Conservation (phyloP, 1,284 basidiomycete genomes). For the Trichosporon sp. region DNA sequence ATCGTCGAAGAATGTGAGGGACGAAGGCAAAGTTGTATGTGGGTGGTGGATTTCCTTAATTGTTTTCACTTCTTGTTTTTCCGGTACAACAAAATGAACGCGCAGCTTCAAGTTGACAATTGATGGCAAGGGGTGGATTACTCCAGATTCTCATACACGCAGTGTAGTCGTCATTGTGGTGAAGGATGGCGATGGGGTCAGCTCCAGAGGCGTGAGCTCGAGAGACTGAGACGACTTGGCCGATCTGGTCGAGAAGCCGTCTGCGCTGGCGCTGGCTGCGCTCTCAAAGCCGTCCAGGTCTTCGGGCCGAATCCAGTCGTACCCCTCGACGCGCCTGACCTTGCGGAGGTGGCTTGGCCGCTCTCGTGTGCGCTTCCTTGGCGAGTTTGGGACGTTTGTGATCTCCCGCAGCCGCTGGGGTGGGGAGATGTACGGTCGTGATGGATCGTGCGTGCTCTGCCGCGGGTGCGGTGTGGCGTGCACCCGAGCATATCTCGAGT, state of each 20-base stretch:
- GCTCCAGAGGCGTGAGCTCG: too few relatives aligned
- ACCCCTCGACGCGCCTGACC: neutral
- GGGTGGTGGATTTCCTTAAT: neutral
- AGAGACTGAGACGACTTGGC: too few relatives aligned
- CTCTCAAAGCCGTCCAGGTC: slow-evolving; percentile 7
- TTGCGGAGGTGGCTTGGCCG: neutral
- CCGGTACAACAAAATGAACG: neutral
- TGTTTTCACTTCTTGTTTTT: neutral
- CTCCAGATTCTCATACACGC: neutral
- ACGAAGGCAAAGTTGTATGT: neutral
- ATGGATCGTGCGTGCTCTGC: neutral
- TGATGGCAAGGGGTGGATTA: neutral
- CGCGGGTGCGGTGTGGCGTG: neutral
- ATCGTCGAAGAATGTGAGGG: neutral
- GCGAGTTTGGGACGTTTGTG: neutral
- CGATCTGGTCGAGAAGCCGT: neutral
- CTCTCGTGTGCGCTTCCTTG: neutral
- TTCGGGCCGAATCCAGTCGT: neutral
- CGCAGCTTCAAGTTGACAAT: neutral
- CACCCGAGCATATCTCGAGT: neutral
- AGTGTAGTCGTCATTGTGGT: neutral
- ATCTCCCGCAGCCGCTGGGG: neutral
- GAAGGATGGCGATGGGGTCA: neutral
- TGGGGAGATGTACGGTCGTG: neutral
- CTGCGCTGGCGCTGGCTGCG: too few relatives aligned